Base-by-base conservation (phyloP, 2,329 filamentous ascomycete species). In the Arthrinium puccinioides region DNA sequence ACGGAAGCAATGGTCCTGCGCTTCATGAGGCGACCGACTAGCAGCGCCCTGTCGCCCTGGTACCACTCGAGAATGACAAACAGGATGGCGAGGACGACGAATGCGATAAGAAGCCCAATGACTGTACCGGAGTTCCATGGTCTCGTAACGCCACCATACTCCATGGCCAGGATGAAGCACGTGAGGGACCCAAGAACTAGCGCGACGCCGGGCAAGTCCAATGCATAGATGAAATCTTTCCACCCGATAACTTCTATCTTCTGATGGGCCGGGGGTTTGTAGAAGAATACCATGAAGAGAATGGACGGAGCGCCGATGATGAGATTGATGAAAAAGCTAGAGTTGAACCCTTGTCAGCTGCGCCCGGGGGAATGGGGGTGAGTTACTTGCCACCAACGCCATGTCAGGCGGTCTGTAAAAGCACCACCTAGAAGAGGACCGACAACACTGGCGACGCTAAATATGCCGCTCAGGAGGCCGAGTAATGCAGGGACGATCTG, bases 91-190 rank as follows among this genome's bases (percentile, higher is more conserved):
- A 69, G 51, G 2, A 67, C 38, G 1, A 46, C 48, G 9, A 60
- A 62, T 1, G 64, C 46, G 31, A 61, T 52, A 18, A 68, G 43
- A 28, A 70, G 55, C 2, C 57, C 61, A 30, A 74, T 63, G 8
- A 45, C 36, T 3, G 28, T 35, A 3, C 31, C 23, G 6, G 33
- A 37, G 10, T 36, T 36, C 43, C 43, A 51, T 3, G 42, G n/a
- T 15, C 37, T 42, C 5, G 30, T 19, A 15, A 69, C 59, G 3
- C 55, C 55, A 0, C 54, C 54, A 27, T 53, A 54, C 13, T 52
- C 54, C 65, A 66, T 69, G 43, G 55, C 33, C 8, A 36, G 19
- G 21, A 33, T 14, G 29, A 54, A 48, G 39, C 50, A 55, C 3
- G 55, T 39, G 4, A 53, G 23, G 1, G 44, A 42, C 0, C 46